Percentiles rank a stretch among this genome's conserved stretches.
These are phyloP conservation scores for Eucalyptus pauciflora DNA, from an alignment of 345 rosid genomes.

Conservation along the genomic window DNA sequence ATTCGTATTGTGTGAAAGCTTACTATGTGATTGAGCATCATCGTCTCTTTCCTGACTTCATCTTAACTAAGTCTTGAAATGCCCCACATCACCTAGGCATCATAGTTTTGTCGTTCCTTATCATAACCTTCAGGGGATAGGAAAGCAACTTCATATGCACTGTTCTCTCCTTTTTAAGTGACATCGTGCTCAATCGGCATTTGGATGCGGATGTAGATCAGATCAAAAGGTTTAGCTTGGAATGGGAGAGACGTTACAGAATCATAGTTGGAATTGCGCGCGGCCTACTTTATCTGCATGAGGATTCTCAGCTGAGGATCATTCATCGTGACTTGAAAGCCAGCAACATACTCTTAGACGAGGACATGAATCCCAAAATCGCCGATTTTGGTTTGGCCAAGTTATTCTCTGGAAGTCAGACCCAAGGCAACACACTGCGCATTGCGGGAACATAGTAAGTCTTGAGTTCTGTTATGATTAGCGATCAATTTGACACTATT, in stretches of 20 bases:
- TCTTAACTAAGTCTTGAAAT: background rate
- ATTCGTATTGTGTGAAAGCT: background rate
- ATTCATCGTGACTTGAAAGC: constrained; percentile 16
- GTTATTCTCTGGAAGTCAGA: constrained; percentile 10
- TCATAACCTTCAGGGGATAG: background rate
- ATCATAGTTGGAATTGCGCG: constrained; percentile 8
- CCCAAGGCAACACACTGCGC: constrained; percentile 3
- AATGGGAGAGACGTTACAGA: constrained; percentile 7
- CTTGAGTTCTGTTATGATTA: background rate
- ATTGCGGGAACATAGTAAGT: constrained; percentile 26
- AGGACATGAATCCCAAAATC: constrained; percentile 14
- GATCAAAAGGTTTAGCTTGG: background rate
- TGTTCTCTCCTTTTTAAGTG: background rate
- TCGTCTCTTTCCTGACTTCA: background rate
- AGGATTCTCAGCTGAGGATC: constrained; percentile 12
- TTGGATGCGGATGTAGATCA: background rate
- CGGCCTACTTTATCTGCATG: constrained; percentile 8
- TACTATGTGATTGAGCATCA: background rate
- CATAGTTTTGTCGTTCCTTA: background rate
- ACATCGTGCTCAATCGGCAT: background rate
- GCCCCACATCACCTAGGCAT: background rate
- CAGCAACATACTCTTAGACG: constrained; percentile 11
- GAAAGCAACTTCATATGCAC: background rate
- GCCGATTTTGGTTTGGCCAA: constrained; percentile 20
- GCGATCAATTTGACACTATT: background rate